A percentile compares a stretch with the other conserved stretches of the same genome.
Evolutionary conservation across 164 flowering plant genomes (phyloP).

Genomic region (Santalum album): DNA sequence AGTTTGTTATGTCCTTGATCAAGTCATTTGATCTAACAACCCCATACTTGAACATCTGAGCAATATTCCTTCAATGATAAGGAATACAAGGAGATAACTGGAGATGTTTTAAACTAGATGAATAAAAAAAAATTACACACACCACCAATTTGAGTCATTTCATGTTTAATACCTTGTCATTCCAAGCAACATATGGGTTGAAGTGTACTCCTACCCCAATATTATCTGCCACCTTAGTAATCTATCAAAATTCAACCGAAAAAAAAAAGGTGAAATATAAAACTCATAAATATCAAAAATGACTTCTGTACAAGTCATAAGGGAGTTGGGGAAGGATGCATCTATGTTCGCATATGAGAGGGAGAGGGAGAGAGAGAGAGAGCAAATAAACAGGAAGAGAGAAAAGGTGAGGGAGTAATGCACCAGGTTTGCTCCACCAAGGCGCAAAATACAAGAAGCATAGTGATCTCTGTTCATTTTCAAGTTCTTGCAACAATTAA

Average conservation of each 20-base stretch:
- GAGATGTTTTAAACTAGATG: neutral
- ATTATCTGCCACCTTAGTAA: constrained; percentile 60
- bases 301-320: no score
- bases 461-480: constrained; percentile 69
- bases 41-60: constrained; percentile 80
- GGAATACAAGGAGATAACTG: constrained; percentile 3
- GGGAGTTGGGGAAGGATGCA: no score
- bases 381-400: constrained; percentile 4
- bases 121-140: neutral
- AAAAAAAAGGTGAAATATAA: constrained; percentile 8
- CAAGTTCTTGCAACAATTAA: constrained; percentile 47
- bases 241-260: no score
- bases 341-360: neutral
- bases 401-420: constrained; percentile 5
- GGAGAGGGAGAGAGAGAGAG: constrained; percentile 7
- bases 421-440: constrained; percentile 80
- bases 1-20: constrained; percentile 58
- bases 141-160: neutral
- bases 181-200: constrained; percentile 70
- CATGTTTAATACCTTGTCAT: constrained; percentile 45
- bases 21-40: constrained; percentile 85
- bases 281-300: neutral
- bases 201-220: constrained; percentile 95
- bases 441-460: constrained; percentile 60
- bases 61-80: constrained; percentile 4